These are phyloP conservation scores for Phytophthora gonapodyides DNA, from an alignment of 352 stramenopile species.

Conservation along the genomic window DNA sequence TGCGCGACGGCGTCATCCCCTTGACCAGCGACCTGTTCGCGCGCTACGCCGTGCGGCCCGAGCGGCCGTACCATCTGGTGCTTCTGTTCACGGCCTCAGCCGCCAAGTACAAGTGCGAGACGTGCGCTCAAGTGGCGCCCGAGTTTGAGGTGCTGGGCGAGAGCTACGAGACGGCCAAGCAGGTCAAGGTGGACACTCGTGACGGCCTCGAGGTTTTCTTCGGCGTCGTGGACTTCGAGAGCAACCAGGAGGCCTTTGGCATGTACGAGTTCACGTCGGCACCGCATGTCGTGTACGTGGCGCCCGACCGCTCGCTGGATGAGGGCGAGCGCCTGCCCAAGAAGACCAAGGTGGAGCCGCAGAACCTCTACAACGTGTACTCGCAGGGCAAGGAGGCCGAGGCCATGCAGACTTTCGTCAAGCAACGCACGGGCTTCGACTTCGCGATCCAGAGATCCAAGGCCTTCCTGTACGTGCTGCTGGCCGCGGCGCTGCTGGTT, in stretches of 20 bases:
- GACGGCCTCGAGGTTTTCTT: slow-evolving; percentile 83
- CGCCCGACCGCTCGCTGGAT: slow-evolving; percentile 61
- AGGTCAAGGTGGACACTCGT: slow-evolving; percentile 73
- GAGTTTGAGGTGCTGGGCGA: slow-evolving; percentile 70
- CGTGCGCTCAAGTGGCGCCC: slow-evolving; percentile 68
- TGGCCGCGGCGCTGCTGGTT: slow-evolving; percentile 34
- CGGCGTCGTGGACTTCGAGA: slow-evolving; percentile 76
- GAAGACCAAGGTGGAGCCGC: slow-evolving; percentile 56
- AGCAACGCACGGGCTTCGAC: slow-evolving; percentile 85
- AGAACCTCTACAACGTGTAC: slow-evolving; percentile 84
- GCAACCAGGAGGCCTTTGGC: slow-evolving; percentile 68
- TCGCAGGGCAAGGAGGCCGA: slow-evolving; percentile 75
- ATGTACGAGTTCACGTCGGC: slow-evolving; percentile 82
- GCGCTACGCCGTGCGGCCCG: slow-evolving; percentile 58
- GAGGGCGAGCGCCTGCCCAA: slow-evolving; percentile 47
- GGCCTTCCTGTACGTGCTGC: slow-evolving; percentile 59
- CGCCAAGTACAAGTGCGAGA: slow-evolving; percentile 79
- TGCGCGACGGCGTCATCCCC: slow-evolving; percentile 64
- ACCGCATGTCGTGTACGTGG: slow-evolving; percentile 77
- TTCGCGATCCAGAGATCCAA: slow-evolving; percentile 76
- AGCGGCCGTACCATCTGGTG: slow-evolving; percentile 83
- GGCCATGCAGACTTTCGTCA: slow-evolving; percentile 69
- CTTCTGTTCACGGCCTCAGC: slow-evolving; percentile 77
- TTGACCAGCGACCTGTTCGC: slow-evolving; percentile 65
- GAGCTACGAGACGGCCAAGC: slow-evolving; percentile 67